Evolutionary conservation across 306 rosid species (phyloP).

Genomic region (Sicyos baderoa): DNA sequence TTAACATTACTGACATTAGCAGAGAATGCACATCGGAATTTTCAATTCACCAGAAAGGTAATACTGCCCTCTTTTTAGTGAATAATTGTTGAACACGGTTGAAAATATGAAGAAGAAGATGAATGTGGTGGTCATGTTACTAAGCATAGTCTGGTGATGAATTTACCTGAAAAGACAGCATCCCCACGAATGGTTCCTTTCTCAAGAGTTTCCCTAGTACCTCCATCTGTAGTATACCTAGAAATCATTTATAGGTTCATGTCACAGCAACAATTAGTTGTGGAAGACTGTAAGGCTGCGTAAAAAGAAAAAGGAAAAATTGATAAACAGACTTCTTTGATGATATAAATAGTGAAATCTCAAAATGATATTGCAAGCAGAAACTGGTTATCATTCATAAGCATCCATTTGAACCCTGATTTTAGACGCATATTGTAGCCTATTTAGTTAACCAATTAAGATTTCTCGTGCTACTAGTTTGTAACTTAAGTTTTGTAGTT

Average conservation of each 20-base stretch:
- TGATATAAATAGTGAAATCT: neutral
- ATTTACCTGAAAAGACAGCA: conserved; percentile 62
- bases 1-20: neutral
- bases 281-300: neutral
- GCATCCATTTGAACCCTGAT: neutral
- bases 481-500: neutral
- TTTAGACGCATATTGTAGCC: neutral
- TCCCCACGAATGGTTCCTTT: conserved; percentile 86
- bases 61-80: neutral
- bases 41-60: conserved; percentile 1
- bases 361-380: neutral
- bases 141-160: conserved; percentile 1
- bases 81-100: neutral
- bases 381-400: conserved; percentile 4
- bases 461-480: neutral
- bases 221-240: conserved; percentile 98
- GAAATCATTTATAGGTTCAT: conserved; percentile 6
- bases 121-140: neutral
- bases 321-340: neutral
- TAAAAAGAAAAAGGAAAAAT: neutral
- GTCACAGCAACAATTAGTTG: neutral
- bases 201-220: conserved; percentile 62
- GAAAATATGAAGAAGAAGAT: neutral
- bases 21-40: neutral
- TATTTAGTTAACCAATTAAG: neutral